Conservation (phyloP, 2,329 filamentous ascomycete species). For the Chalaropsis thielavioides region DNA sequence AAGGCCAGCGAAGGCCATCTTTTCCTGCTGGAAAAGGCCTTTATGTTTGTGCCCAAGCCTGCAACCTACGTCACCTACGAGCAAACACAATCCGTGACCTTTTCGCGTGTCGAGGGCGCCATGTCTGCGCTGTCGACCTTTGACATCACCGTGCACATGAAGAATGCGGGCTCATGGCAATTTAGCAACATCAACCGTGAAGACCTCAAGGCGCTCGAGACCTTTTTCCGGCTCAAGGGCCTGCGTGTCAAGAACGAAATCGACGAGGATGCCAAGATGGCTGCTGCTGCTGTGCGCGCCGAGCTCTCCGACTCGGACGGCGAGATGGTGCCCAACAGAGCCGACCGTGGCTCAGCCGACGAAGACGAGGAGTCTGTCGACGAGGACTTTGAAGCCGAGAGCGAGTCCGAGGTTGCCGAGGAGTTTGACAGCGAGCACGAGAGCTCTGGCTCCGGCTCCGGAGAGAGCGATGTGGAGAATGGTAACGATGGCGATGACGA, state of each 20-base stretch:
- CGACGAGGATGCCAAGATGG: slow-evolving; percentile 71
- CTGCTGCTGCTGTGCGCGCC: slow-evolving; percentile 70
- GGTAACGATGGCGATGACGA: slow-evolving; percentile 29
- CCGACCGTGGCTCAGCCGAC: slow-evolving; percentile 80
- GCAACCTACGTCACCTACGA: slow-evolving; percentile 96
- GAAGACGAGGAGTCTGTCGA: slow-evolving; percentile 93
- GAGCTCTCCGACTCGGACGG: slow-evolving; percentile 76
- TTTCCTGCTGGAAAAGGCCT: slow-evolving; percentile 93
- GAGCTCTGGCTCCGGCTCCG: slow-evolving; percentile 56
- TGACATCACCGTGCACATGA: slow-evolving; percentile 87
- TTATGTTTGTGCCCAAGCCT: slow-evolving; percentile 98
- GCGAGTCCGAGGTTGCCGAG: slow-evolving; percentile 89
- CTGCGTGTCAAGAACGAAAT: slow-evolving; percentile 98
- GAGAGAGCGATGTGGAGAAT: slow-evolving; percentile 33
- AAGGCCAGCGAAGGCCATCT: slow-evolving; percentile 97
- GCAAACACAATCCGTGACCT: slow-evolving; percentile 78
- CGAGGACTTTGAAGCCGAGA: slow-evolving; percentile 87
- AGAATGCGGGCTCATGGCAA: slow-evolving; percentile 72
- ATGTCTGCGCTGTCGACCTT: slow-evolving; percentile 91
- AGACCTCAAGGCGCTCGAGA: slow-evolving; percentile 90
- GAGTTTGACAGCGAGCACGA: slow-evolving; percentile 89
- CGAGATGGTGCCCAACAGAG: slow-evolving; percentile 41
- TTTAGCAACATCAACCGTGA: slow-evolving; percentile 99
- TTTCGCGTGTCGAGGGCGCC: slow-evolving; percentile 88
- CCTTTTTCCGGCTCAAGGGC: slow-evolving; percentile 92